phyloP scores from a whole-genome alignment of 192 early-diverging fungal species.

The Rhizoclosmatium globosum region DNA sequence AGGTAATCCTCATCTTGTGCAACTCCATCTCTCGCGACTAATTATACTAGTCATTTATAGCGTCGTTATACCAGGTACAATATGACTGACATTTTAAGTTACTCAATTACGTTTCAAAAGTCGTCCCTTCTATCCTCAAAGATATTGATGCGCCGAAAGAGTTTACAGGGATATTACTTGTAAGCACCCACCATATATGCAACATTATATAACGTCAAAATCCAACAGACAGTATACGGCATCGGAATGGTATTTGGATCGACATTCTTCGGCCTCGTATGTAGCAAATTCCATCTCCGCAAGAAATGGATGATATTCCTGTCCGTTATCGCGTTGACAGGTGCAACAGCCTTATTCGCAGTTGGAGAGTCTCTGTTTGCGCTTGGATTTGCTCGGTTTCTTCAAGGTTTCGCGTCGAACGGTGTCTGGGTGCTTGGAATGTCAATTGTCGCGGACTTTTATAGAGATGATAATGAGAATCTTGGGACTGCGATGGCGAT shows the following conservation, averaged over 20 bases:
- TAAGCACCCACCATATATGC: too few species aligned
- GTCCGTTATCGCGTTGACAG: background rate
- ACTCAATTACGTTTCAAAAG: too few species aligned
- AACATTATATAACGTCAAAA: too few species aligned
- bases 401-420: slow-evolving; percentile 3
- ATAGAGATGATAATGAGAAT: background rate
- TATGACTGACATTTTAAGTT: too few species aligned
- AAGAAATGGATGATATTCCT: background rate
- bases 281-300: background rate
- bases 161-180: too few species aligned
- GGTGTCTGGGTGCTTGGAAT: slow-evolving; percentile 22
- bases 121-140: too few species aligned
- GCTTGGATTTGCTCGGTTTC: background rate
- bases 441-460: background rate
- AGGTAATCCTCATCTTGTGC: too few species aligned
- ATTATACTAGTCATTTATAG: too few species aligned
- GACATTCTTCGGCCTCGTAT: background rate
- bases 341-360: slow-evolving; percentile 5
- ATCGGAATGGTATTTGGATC: background rate
- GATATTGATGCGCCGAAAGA: too few species aligned
- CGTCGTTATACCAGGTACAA: too few species aligned
- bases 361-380: background rate
- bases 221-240: background rate
- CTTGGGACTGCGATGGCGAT: slow-evolving; percentile 7
- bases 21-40: too few species aligned